Percentiles rank a stretch among this genome's conserved stretches.
These are phyloP conservation scores for Paramecium bursaria DNA, from an alignment of 73 alveolate genomes.

Conservation along the genomic window DNA sequence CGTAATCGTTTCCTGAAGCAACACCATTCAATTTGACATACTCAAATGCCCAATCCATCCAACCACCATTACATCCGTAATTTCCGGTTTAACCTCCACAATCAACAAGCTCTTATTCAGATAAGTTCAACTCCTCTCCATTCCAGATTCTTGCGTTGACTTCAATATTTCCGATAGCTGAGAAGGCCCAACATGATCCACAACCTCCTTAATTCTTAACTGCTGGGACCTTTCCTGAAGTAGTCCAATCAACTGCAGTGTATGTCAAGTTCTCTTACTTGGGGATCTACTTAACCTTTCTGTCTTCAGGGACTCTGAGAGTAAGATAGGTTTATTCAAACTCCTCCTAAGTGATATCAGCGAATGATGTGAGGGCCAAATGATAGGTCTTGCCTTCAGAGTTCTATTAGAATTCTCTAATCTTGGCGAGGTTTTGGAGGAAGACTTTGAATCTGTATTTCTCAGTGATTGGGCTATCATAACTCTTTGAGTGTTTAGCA, in stretches of 20 bases:
- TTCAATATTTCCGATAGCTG: conserved; percentile 71
- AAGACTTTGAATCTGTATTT: background rate
- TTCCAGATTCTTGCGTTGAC: conserved; percentile 46
- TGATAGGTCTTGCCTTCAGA: background rate
- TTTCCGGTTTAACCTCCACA: conserved; percentile 78
- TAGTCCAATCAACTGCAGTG: conserved; percentile 14
- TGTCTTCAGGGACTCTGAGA: background rate
- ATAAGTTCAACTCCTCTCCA: background rate
- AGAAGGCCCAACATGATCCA: conserved; percentile 75
- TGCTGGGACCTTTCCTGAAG: conserved; percentile 8
- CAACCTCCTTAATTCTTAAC: conserved; percentile 58
- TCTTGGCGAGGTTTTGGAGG: background rate
- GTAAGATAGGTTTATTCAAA: background rate
- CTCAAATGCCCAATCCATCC: conserved; percentile 74
- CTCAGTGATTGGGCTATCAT: background rate
- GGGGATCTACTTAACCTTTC: no score
- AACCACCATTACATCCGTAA: conserved; percentile 84
- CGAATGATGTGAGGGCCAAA: background rate
- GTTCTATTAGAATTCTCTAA: background rate
- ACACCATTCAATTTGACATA: conserved; percentile 63
- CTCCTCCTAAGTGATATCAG: background rate
- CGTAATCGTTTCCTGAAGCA: conserved; percentile 74
- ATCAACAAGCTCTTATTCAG: conserved; percentile 81
- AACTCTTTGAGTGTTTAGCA: background rate
- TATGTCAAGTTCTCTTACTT: no score